Evolutionary conservation across 495 filamentous ascomycete species (phyloP).

Genomic region (Podospora tetraspora): DNA sequence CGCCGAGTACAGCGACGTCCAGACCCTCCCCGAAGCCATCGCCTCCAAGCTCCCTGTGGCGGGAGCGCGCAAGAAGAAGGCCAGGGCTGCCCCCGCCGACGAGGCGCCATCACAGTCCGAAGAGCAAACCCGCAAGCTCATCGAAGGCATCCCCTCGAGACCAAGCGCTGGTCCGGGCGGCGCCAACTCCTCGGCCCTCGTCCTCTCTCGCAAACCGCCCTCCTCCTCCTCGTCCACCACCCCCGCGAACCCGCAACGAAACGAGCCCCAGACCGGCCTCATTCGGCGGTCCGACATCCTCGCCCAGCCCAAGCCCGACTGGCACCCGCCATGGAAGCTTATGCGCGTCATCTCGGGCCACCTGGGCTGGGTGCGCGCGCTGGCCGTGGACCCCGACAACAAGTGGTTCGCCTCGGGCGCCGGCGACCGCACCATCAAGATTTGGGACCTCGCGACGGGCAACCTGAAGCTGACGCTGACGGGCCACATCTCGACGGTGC

Average conservation of each 20-base stretch:
- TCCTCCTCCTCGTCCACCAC: constrained; percentile 11
- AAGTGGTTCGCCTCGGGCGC: constrained; percentile 97
- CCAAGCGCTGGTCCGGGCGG: constrained; percentile 36
- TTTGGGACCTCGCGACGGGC: constrained; percentile 93
- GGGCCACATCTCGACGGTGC: constrained; percentile 94
- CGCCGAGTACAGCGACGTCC: constrained; percentile 76
- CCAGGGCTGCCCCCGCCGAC: constrained; percentile 33
- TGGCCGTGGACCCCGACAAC: constrained; percentile 93
- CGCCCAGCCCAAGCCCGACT: constrained; percentile 75
- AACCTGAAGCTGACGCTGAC: constrained; percentile 80
- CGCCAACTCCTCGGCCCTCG: constrained; percentile 53
- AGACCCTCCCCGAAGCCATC: constrained; percentile 74
- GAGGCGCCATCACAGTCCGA: constrained; percentile 44
- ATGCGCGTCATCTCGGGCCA: constrained; percentile 97
- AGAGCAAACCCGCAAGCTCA: constrained; percentile 59
- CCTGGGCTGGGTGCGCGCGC: constrained; percentile 86
- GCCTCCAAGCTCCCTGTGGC: constrained; percentile 72
- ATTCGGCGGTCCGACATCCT: constrained; percentile 61
- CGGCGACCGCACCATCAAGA: constrained; percentile 96
- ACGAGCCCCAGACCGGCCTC: constrained; percentile 45
- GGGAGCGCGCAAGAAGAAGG: constrained; percentile 39
- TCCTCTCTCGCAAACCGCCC: constrained; percentile 38
- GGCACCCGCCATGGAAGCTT: constrained; percentile 98
- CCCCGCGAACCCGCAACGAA: constrained; percentile 16
- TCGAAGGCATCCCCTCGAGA: constrained; percentile 56